Evolutionary conservation across 1,139 yeast genomes (phyloP).

Genomic region (Pichia sp.): DNA sequence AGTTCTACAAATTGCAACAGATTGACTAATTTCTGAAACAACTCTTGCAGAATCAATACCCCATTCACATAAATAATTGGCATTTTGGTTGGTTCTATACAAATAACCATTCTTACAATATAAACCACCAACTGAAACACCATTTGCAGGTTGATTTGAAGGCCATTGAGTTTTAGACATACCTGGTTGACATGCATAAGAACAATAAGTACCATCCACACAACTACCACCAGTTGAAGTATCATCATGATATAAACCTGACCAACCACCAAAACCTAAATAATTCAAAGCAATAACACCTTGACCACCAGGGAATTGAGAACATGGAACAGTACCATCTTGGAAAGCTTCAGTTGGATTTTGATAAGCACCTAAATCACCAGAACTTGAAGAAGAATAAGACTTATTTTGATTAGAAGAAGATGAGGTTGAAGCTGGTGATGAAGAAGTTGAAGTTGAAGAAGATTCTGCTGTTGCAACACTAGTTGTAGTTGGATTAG

Average conservation of each 20-base stretch:
- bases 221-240: conserved; percentile 57
- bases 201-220: conserved; percentile 71
- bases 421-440: conserved; percentile 12
- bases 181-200: conserved; percentile 85
- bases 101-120: conserved; percentile 60
- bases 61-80: conserved; percentile 70
- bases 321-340: conserved; percentile 78
- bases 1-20: conserved; percentile 76
- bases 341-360: conserved; percentile 32
- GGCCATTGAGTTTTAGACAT: conserved; percentile 93
- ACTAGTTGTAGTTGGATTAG: too few relatives aligned
- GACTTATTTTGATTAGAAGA: conserved; percentile 23
- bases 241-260: conserved; percentile 64
- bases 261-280: conserved; percentile 64
- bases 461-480: conserved; percentile 18
- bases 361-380: conserved; percentile 49
- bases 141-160: conserved; percentile 58
- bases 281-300: conserved; percentile 85
- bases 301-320: conserved; percentile 78
- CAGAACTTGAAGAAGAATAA: conserved; percentile 33
- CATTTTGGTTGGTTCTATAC: conserved; percentile 56
- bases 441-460: conserved; percentile 12
- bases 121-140: conserved; percentile 78
- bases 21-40: conserved; percentile 46
- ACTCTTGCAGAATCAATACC: conserved; percentile 60